These are phyloP conservation scores for Knoxia roxburghii DNA, from an alignment of 257 asterid genomes.

Conservation along the genomic window DNA sequence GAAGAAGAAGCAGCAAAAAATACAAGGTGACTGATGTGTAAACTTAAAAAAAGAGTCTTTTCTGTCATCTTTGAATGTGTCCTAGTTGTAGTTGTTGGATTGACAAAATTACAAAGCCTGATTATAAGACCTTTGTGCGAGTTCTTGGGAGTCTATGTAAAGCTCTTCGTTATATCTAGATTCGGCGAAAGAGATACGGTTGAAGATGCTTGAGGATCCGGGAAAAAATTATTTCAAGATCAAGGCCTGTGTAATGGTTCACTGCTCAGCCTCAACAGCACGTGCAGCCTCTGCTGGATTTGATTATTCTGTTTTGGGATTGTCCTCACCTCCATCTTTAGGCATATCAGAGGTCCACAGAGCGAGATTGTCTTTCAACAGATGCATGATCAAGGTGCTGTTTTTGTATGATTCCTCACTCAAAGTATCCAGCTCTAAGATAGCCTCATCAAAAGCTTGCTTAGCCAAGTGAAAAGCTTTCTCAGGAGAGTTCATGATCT, in stretches of 20 bases:
- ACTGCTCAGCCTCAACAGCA: conserved; percentile 48
- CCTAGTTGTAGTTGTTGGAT: no score
- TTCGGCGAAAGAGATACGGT: conserved; percentile 9
- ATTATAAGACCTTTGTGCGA: conserved; percentile 4
- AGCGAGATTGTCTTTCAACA: conserved; percentile 86
- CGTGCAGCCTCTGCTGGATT: conserved; percentile 38
- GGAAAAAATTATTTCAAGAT: neutral
- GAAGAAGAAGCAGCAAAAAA: conserved; percentile 10
- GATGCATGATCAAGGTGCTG: conserved; percentile 94
- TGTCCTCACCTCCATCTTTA: conserved; percentile 89
- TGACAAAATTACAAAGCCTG: conserved; percentile 8
- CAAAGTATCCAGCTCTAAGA: conserved; percentile 81
- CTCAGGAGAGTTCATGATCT: conserved; percentile 88
- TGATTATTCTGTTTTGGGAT: conserved; percentile 49
- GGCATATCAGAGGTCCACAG: conserved; percentile 96
- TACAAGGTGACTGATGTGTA: conserved; percentile 10
- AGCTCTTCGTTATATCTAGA: neutral
- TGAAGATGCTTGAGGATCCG: neutral
- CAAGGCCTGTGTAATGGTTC: neutral
- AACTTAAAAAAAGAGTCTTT: conserved; percentile 11
- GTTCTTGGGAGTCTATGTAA: conserved; percentile 4
- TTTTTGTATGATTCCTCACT: conserved; percentile 93
- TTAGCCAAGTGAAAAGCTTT: conserved; percentile 95
- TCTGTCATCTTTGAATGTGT: no score
- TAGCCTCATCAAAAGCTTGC: conserved; percentile 93